phyloP scores from a whole-genome alignment of 257 asterid species.

The Salvia rosmarinus region DNA sequence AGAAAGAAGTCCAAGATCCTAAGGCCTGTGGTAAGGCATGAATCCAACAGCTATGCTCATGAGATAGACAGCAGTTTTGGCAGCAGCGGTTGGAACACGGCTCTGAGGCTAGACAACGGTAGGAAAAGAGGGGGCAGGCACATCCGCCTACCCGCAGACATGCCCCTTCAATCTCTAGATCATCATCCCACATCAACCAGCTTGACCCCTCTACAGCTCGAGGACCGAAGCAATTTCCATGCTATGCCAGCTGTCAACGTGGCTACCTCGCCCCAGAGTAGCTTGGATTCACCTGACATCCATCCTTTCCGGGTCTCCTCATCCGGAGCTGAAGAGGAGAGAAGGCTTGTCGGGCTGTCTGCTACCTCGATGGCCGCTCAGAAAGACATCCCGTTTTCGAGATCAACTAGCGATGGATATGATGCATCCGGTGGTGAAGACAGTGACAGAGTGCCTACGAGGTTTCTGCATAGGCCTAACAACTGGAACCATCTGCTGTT shows the following conservation, averaged over 20 bases:
- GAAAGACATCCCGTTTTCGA: slow-evolving; percentile 61
- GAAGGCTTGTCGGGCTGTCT: slow-evolving; percentile 55
- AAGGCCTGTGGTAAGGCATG: slow-evolving; percentile 67
- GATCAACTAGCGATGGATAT: slow-evolving; percentile 94
- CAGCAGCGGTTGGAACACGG: slow-evolving; percentile 64
- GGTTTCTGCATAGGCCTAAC: slow-evolving; percentile 56
- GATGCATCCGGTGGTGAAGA: slow-evolving; percentile 99
- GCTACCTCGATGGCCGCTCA: slow-evolving; percentile 42
- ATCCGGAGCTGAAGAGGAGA: slow-evolving; percentile 60
- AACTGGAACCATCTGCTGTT: slow-evolving; percentile 79
- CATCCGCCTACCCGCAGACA: slow-evolving; percentile 81
- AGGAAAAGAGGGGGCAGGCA: slow-evolving; percentile 76
- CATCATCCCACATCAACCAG: slow-evolving; percentile 52
- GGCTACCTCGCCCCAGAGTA: slow-evolving; percentile 91
- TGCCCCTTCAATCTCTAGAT: slow-evolving; percentile 53
- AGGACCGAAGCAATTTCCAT: slow-evolving; percentile 63
- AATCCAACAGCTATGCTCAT: slow-evolving; percentile 38
- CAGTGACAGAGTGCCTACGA: slow-evolving; percentile 77
- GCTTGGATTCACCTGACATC: slow-evolving; percentile 83
- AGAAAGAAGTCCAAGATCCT: slow-evolving; percentile 83
- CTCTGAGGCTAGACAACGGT: slow-evolving; percentile 53
- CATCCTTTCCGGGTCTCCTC: slow-evolving; percentile 71
- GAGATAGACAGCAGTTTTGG: slow-evolving; percentile 75
- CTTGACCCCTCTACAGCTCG: slow-evolving; percentile 75
- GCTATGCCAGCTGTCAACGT: slow-evolving; percentile 47